Conservation (phyloP, 441 rosid genomes). For the Omphalea diandra region DNA sequence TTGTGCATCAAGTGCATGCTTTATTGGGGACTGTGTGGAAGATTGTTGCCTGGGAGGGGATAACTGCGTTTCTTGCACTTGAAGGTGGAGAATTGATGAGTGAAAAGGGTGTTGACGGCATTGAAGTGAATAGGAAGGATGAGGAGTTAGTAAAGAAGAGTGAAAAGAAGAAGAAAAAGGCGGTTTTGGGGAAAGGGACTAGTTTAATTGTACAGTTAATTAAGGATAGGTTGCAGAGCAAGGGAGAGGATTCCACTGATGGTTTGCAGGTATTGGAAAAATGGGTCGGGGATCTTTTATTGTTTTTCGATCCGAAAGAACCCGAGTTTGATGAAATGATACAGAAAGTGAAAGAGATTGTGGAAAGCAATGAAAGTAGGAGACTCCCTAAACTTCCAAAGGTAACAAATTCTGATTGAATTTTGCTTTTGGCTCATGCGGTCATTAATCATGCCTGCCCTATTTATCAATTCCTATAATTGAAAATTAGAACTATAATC, state of each 20-base stretch:
- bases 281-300: slow-evolving; percentile 42
- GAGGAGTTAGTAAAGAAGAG: slow-evolving; percentile 46
- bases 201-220: slow-evolving; percentile 56
- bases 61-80: slow-evolving; percentile 55
- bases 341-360: slow-evolving; percentile 61
- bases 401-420: slow-evolving; percentile 38
- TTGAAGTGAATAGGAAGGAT: slow-evolving; percentile 39
- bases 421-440: background rate
- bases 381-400: slow-evolving; percentile 94
- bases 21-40: slow-evolving; percentile 54
- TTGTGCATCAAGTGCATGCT: slow-evolving; percentile 49
- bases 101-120: slow-evolving; percentile 30
- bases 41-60: slow-evolving; percentile 74
- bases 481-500: background rate
- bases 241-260: slow-evolving; percentile 34
- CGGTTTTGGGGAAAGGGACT: slow-evolving; percentile 75
- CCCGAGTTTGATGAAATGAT: slow-evolving; percentile 49
- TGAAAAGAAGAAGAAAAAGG: slow-evolving; percentile 63
- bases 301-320: slow-evolving; percentile 48
- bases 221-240: slow-evolving; percentile 53
- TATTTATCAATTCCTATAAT: background rate
- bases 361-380: slow-evolving; percentile 88
- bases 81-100: slow-evolving; percentile 54
- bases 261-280: slow-evolving; percentile 36
- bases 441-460: too few species aligned